Evolutionary conservation across 208 protist species (phyloP).

Genomic region (Porcisia deanei): DNA sequence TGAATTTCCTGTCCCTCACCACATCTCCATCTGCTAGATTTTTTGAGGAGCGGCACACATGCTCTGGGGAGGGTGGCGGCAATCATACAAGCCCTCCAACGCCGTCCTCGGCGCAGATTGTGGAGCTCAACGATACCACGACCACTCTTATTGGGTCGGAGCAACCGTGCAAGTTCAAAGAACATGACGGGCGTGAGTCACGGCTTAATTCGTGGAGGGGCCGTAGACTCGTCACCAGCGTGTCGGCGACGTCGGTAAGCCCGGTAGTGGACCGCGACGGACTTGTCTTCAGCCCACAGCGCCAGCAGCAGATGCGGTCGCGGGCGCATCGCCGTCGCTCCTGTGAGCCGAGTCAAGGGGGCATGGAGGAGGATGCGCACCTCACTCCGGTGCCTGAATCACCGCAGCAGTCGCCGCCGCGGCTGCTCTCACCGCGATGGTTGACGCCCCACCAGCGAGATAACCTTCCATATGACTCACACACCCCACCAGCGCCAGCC

Average conservation of each 20-base stretch:
- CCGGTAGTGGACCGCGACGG: constrained; percentile 23
- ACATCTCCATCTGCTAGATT: constrained; percentile 2
- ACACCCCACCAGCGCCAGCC: neutral
- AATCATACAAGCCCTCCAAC: neutral
- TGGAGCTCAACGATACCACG: neutral
- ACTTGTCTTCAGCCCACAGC: constrained; percentile 39
- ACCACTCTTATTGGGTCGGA: neutral
- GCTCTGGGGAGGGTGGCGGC: neutral
- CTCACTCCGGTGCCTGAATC: neutral
- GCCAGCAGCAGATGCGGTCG: constrained; percentile 16
- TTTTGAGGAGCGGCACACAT: neutral
- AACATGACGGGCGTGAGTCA: neutral
- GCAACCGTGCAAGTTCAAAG: neutral
- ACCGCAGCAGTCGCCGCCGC: neutral
- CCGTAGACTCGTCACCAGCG: neutral
- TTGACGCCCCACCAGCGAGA: neutral
- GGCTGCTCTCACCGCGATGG: neutral
- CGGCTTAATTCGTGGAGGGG: neutral
- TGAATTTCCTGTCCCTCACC: neutral
- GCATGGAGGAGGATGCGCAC: neutral
- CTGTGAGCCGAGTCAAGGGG: neutral
- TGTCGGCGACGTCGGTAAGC: constrained; percentile 2
- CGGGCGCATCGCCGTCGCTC: constrained; percentile 12
- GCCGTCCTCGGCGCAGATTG: neutral
- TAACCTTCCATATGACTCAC: neutral